Percentiles rank a stretch among this genome's conserved stretches.
Evolutionary conservation across 2,329 filamentous ascomycete genomes (phyloP).

Genomic region (Penicillium sp.): DNA sequence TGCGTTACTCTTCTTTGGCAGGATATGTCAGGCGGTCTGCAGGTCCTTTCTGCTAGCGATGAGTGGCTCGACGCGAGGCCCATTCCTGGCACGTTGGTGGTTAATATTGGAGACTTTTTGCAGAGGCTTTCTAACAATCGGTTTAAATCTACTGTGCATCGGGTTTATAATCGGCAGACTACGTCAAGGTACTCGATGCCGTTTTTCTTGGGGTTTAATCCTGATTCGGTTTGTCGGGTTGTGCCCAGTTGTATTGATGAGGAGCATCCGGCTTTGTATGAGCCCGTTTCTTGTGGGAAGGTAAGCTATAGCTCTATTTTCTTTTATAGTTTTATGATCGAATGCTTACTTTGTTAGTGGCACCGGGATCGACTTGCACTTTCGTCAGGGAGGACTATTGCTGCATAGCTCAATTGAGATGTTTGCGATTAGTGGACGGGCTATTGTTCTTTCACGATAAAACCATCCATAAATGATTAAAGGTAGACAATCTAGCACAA

Average conservation of each 20-base stretch:
- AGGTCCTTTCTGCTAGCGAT: slow-evolving; percentile 45
- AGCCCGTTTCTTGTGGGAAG: slow-evolving; percentile 54
- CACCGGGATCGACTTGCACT: slow-evolving; percentile 23
- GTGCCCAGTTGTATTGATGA: slow-evolving; percentile 51
- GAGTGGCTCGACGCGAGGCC: slow-evolving; percentile 28
- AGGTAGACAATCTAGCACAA: too few relatives aligned
- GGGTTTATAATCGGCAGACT: slow-evolving; percentile 39
- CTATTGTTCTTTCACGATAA: neutral
- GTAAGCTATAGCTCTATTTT: slow-evolving; percentile 4
- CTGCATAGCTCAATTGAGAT: neutral
- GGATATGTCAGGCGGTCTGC: slow-evolving; percentile 45
- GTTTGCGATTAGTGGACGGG: neutral
- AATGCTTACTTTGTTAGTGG: slow-evolving; percentile 16
- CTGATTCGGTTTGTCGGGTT: slow-evolving; percentile 45
- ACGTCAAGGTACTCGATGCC: slow-evolving; percentile 55
- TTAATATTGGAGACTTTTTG: slow-evolving; percentile 57
- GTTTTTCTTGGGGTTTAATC: slow-evolving; percentile 59
- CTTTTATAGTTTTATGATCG: neutral
- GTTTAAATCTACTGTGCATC: slow-evolving; percentile 54
- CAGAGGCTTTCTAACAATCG: slow-evolving; percentile 54
- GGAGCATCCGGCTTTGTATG: slow-evolving; percentile 51
- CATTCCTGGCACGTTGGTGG: slow-evolving; percentile 51
- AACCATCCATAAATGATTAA: neutral
- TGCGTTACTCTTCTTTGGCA: slow-evolving; percentile 53
- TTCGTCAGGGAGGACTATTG: neutral